Evolutionary conservation across 371 early-diverging fungal species (phyloP).

Genomic region (Actinomucor elegans): DNA sequence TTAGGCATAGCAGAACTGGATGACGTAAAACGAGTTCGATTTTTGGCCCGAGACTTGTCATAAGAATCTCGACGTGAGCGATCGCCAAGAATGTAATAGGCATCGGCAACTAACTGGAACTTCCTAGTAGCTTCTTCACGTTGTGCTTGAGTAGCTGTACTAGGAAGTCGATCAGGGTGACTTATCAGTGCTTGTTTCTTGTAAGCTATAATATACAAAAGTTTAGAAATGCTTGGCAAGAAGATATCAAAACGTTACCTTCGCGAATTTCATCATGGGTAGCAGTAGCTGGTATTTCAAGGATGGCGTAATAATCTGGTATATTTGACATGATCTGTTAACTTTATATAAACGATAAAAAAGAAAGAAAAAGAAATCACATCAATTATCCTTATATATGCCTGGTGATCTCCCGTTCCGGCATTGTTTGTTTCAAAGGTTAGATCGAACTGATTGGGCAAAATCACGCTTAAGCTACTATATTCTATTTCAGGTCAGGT

Average conservation of each 20-base stretch:
- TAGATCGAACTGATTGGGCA: too few relatives aligned
- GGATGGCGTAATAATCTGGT: constrained; percentile 29
- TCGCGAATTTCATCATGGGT: constrained; percentile 30
- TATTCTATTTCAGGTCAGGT: too few relatives aligned
- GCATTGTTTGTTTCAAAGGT: too few relatives aligned
- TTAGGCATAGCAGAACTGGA: constrained; percentile 18
- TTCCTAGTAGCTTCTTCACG: constrained; percentile 69
- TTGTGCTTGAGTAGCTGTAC: constrained; percentile 52
- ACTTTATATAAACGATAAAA: background rate
- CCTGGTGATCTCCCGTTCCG: too few relatives aligned
- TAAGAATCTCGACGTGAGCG: constrained; percentile 67
- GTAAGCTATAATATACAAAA: constrained; percentile 56
- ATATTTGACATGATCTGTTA: constrained; percentile 17
- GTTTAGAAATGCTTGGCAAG: background rate
- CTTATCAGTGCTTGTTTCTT: constrained; percentile 69
- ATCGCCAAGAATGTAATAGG: constrained; percentile 81
- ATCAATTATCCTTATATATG: too few relatives aligned
- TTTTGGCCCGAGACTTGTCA: constrained; percentile 65
- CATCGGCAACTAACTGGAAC: constrained; percentile 78
- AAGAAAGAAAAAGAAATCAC: background rate
- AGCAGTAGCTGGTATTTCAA: constrained; percentile 13
- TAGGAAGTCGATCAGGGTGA: constrained; percentile 76
- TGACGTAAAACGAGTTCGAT: constrained; percentile 9
- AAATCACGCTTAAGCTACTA: too few relatives aligned
- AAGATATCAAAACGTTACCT: constrained; percentile 9